Base-by-base conservation (phyloP, 2,329 filamentous ascomycete species). In the Colletotrichum sp. region DNA sequence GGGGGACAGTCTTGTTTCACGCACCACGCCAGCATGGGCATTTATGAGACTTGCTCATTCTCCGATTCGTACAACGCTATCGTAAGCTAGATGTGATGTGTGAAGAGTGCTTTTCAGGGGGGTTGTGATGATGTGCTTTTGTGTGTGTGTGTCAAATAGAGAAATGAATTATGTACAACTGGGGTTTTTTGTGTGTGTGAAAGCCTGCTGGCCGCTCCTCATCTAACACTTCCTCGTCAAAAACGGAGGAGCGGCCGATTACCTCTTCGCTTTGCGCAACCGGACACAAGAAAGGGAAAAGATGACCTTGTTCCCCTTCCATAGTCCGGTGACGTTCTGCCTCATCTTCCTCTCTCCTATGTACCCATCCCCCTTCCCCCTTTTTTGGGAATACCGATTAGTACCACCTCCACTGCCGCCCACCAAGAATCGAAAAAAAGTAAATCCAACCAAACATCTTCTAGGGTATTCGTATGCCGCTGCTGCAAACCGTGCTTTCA, bases 161-260 rank as follows among this genome's bases (percentile, higher is more conserved):
- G 69, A 74, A 74, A 65, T 65, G 64, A 69, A 74, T 66, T 74
- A 74, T 74, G 24, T 74, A 74, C 72, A 72, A 11, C 64, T 57
- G 66, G 55, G 43, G n/a, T 51, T 51, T 21, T 51, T 21, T 51
- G n/a, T 21, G 59, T 55, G 43, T 67, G 15, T 65, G 27, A 34
- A 65, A 65, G 54, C 27, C 24, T 43, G 31, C 31, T 15, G 65
- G 31, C 62, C 62, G 27, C 54, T 58, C 65, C 34, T 21, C 54
- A 24, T n/a, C 54, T 34, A 67, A 38, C 51, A 58, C 34, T 36
- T 43, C 65, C 54, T 21, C 54, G 12, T 29, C 31, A 36, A 47
- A 66, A 57, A 34, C 12, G 66, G 34, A 68, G n/a, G 55, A 51
- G 18, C 33, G 36, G 21, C 66, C n/a, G 16, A 59, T 68, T 34